These are phyloP conservation scores for Thalassia testudinum DNA, from an alignment of 116 monocot species.

Conservation along the genomic window DNA sequence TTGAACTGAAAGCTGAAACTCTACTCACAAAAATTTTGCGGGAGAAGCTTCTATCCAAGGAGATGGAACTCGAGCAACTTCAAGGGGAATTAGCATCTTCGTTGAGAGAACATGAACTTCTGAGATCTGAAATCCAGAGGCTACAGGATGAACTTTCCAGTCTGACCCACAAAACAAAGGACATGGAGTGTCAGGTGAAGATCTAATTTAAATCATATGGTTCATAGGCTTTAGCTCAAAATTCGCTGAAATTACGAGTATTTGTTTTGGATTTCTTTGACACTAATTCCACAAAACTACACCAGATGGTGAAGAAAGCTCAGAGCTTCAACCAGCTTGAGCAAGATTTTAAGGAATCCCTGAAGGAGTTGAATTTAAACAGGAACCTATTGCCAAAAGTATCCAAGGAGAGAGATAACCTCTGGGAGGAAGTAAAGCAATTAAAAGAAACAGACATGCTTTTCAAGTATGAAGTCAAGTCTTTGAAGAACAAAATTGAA, in stretches of 20 bases:
- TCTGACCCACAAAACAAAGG: conserved; percentile 47
- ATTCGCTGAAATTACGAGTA: too few relatives aligned
- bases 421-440: conserved; percentile 55
- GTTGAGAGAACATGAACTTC: conserved; percentile 28
- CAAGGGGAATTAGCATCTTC: conserved; percentile 50
- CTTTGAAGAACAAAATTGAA: conserved; percentile 67
- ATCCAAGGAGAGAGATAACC: conserved; percentile 48
- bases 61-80: conserved; percentile 58
- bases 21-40: conserved; percentile 38
- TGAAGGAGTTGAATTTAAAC: conserved; percentile 35
- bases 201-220: background rate
- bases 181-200: conserved; percentile 60
- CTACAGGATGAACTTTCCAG: conserved; percentile 51
- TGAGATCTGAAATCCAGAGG: conserved; percentile 41
- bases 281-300: too few relatives aligned
- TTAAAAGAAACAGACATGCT: conserved; percentile 44
- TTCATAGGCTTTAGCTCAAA: too few relatives aligned
- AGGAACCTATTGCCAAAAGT: conserved; percentile 31
- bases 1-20: conserved; percentile 67
- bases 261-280: too few relatives aligned
- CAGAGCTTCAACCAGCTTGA: conserved; percentile 47
- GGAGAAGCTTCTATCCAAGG: conserved; percentile 55
- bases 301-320: conserved; percentile 54
- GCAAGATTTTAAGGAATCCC: conserved; percentile 35
- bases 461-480: conserved; percentile 31